These are phyloP conservation scores for Leccinum broughii DNA, from an alignment of 768 basidiomycete genomes.

Conservation along the genomic window DNA sequence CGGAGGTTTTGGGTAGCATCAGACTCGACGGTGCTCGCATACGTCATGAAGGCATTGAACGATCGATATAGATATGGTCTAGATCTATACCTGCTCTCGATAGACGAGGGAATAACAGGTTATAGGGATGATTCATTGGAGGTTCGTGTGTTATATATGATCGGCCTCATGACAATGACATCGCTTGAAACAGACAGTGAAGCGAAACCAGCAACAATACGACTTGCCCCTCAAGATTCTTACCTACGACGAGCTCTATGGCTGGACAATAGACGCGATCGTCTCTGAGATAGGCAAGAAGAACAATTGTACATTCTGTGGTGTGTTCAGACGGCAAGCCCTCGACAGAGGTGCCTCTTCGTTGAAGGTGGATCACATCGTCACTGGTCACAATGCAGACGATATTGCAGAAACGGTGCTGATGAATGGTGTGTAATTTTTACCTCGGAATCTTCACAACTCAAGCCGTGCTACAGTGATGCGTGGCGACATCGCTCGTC, in stretches of 20 bases:
- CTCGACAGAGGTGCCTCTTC: constrained; percentile 91
- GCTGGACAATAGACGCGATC: constrained; percentile 99
- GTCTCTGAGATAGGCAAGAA: constrained; percentile 94
- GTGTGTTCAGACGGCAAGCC: constrained; percentile 95
- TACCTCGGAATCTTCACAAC: neutral
- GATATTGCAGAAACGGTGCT: constrained; percentile 98
- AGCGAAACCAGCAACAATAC: constrained; percentile 95
- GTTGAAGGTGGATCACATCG: constrained; percentile 92
- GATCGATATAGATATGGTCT: constrained; percentile 92
- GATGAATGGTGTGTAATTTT: constrained; percentile 84
- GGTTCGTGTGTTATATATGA: constrained; percentile 42
- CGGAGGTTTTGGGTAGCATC: constrained; percentile 45
- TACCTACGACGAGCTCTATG: constrained; percentile 94
- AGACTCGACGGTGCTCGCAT: constrained; percentile 98
- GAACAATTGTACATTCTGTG: constrained; percentile 99
- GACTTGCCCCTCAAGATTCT: constrained; percentile 94
- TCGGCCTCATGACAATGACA: constrained; percentile 1
- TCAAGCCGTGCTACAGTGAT: constrained; percentile 62
- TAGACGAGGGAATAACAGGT: constrained; percentile 98
- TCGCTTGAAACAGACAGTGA: constrained; percentile 72
- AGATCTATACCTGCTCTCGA: constrained; percentile 88
- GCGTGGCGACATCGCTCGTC: constrained; percentile 93
- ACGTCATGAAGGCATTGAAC: constrained; percentile 95
- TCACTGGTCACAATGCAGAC: constrained; percentile 98
- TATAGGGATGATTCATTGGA: constrained; percentile 97